Evolutionary conservation across 2,329 filamentous ascomycete genomes (phyloP).

Genomic region (Fusarium tanahbumbuense): DNA sequence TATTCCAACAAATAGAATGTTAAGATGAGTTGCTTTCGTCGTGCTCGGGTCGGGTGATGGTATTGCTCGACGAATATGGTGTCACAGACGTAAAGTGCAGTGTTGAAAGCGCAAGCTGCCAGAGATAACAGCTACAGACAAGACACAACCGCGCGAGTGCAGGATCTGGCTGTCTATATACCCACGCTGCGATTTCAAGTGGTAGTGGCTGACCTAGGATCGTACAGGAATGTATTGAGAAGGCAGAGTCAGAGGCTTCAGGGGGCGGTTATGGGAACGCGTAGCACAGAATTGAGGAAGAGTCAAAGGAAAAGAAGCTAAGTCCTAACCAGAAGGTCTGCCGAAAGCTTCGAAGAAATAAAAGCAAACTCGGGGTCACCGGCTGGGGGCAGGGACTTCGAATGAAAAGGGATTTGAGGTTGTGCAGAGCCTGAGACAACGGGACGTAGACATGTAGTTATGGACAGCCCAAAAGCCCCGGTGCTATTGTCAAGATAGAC

Average conservation of each 20-base stretch:
- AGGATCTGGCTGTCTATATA: conserved; percentile 56
- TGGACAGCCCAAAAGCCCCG: conserved; percentile 49
- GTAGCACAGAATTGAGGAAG: conserved; percentile 42
- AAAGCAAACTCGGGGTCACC: conserved; percentile 46
- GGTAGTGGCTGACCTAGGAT: conserved; percentile 46
- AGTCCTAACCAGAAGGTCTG: conserved; percentile 40
- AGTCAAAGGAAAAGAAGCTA: conserved; percentile 31
- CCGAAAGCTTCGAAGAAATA: conserved; percentile 42
- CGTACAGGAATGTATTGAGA: conserved; percentile 45
- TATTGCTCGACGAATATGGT: conserved; percentile 39
- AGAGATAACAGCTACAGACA: conserved; percentile 40
- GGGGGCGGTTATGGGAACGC: conserved; percentile 40
- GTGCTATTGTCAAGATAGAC: conserved; percentile 40
- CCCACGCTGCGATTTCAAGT: conserved; percentile 45
- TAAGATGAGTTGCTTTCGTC: conserved; percentile 22
- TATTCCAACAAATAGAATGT: conserved; percentile 20
- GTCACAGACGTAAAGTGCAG: conserved; percentile 39
- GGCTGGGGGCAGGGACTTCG: conserved; percentile 44
- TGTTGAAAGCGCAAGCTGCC: conserved; percentile 37
- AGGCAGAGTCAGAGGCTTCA: conserved; percentile 37
- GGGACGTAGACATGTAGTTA: conserved; percentile 53
- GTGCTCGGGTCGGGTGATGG: conserved; percentile 32
- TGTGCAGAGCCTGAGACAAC: conserved; percentile 60
- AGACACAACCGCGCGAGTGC: conserved; percentile 48
- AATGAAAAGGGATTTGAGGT: conserved; percentile 48